These are phyloP conservation scores for Coemansia sp. DNA, from an alignment of 192 early-diverging fungal species.

Conservation along the genomic window DNA sequence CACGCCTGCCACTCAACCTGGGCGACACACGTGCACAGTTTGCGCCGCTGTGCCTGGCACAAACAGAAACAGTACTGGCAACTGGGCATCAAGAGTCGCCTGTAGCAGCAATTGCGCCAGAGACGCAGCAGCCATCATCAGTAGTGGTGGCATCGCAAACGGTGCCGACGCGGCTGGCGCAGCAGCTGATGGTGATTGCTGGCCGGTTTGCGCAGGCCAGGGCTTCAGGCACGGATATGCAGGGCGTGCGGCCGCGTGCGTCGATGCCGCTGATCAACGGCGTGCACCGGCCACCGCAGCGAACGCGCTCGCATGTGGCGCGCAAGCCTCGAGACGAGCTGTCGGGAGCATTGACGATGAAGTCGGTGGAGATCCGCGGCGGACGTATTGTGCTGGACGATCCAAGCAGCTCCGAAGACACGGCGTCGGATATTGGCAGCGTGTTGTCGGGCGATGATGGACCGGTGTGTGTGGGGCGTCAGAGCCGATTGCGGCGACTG, in stretches of 20 bases:
- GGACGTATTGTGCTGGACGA: conserved; percentile 51
- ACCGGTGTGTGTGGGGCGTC: background rate
- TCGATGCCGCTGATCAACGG: conserved; percentile 49
- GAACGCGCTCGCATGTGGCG: conserved; percentile 33
- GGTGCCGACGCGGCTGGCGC: conserved; percentile 26
- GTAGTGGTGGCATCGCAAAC: background rate
- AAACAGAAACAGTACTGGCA: conserved; percentile 22
- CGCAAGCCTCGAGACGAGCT: conserved; percentile 33
- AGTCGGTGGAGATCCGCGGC: conserved; percentile 52
- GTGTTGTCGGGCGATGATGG: background rate
- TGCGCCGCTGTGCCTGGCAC: conserved; percentile 27
- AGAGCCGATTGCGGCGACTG: background rate
- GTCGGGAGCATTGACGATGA: conserved; percentile 50
- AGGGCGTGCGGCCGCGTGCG: conserved; percentile 41
- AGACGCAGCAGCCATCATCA: background rate
- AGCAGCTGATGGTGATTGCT: conserved; percentile 28
- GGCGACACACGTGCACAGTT: conserved; percentile 44
- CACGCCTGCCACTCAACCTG: conserved; percentile 11
- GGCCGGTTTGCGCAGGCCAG: conserved; percentile 10
- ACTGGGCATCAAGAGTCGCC: conserved; percentile 5
- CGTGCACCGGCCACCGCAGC: conserved; percentile 25
- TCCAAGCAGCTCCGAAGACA: conserved; percentile 37
- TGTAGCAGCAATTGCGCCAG: background rate
- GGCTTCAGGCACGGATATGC: background rate
- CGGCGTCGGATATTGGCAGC: conserved; percentile 10